Conservation (phyloP, 805 yeast species). For the Saccharomycopsis oosterbeekiorum region DNA sequence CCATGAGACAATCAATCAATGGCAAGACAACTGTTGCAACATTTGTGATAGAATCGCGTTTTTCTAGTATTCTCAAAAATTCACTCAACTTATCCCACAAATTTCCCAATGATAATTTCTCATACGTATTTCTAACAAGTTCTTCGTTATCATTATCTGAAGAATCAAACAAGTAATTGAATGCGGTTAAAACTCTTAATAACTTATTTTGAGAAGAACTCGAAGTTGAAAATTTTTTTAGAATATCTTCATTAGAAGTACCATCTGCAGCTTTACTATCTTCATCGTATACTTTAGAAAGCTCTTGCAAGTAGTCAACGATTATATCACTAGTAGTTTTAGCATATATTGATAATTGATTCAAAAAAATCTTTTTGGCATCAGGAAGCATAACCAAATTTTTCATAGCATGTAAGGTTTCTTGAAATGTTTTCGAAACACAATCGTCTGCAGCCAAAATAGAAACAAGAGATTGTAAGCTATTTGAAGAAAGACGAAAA, state of each 20-base stretch:
- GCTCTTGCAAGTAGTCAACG: slow-evolving; percentile 41
- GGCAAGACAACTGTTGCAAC: slow-evolving; percentile 79
- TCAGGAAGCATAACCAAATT: slow-evolving; percentile 53
- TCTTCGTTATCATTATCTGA: slow-evolving; percentile 23
- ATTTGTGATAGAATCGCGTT: slow-evolving; percentile 42
- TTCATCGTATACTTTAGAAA: slow-evolving; percentile 36
- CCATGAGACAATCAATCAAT: slow-evolving; percentile 85
- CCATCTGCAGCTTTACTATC: slow-evolving; percentile 31
- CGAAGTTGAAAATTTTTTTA: slow-evolving; percentile 64
- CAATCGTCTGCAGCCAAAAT: slow-evolving; percentile 76
- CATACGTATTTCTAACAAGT: slow-evolving; percentile 50
- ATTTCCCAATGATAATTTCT: slow-evolving; percentile 58
- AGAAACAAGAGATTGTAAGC: slow-evolving; percentile 52
- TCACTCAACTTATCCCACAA: slow-evolving; percentile 82
- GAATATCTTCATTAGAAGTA: slow-evolving; percentile 38
- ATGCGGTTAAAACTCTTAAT: slow-evolving; percentile 76
- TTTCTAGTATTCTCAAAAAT: slow-evolving; percentile 55
- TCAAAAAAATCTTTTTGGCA: slow-evolving; percentile 56
- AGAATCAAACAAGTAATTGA: slow-evolving; percentile 65
- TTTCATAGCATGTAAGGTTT: slow-evolving; percentile 73
- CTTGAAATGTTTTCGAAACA: slow-evolving; percentile 74
- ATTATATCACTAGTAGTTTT: slow-evolving; percentile 45
- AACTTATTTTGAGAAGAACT: slow-evolving; percentile 84
- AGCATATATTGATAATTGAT: slow-evolving; percentile 58
- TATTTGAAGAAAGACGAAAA: slow-evolving; percentile 56